Conservation (phyloP, 1,284 basidiomycete genomes). For the Ustilago hordei region DNA sequence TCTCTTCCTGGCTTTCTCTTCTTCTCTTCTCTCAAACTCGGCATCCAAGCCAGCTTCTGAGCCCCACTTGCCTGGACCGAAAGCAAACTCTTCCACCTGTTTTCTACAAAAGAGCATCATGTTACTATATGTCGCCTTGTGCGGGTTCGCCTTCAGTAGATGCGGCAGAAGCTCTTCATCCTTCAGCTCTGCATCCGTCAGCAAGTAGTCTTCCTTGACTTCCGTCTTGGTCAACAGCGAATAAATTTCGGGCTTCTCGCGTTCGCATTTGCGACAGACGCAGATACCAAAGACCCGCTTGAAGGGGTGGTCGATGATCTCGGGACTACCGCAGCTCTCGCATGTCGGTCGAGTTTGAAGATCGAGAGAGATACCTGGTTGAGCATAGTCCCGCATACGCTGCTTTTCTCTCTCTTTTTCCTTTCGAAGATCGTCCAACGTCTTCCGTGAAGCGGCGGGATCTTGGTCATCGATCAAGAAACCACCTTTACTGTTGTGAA, state of each 20-base stretch:
- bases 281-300: constrained; percentile 72
- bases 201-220: constrained; percentile 82
- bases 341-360: constrained; percentile 54
- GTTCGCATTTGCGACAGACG: constrained; percentile 88
- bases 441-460: constrained; percentile 35
- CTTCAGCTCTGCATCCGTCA: constrained; percentile 93
- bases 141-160: constrained; percentile 93
- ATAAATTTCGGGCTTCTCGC: constrained; percentile 82
- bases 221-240: constrained; percentile 97
- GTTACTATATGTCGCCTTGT: constrained; percentile 95
- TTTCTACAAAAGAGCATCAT: constrained; percentile 98
- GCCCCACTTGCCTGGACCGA: constrained; percentile 88
- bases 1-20: constrained; percentile 89
- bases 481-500: constrained; percentile 68
- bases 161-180: constrained; percentile 94
- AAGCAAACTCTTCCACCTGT: constrained; percentile 96
- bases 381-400: constrained; percentile 57
- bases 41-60: constrained; percentile 88
- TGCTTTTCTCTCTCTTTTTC: constrained; percentile 65
- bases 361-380: constrained; percentile 63
- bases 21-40: constrained; percentile 84
- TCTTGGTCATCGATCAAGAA: constrained; percentile 65
- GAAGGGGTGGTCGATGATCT: constrained; percentile 62
- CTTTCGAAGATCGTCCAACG: constrained; percentile 62
- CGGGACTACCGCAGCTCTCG: constrained; percentile 57